phyloP scores from a whole-genome alignment of 1,284 basidiomycete genomes.

The Tremellales sp. region DNA sequence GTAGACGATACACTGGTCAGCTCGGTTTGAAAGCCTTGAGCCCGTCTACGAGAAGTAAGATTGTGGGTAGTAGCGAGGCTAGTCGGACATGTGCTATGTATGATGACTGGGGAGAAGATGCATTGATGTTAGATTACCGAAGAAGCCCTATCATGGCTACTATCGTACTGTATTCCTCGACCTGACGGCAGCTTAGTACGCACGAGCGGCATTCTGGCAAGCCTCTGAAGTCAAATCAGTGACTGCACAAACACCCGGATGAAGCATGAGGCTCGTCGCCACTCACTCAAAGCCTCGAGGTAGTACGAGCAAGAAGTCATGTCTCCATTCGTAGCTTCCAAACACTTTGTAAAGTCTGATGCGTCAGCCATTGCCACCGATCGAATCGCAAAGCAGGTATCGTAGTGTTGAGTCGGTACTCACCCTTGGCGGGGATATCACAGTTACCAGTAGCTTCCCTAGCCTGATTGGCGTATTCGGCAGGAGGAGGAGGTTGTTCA shows the following conservation, averaged over 20 bases:
- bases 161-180: too few relatives aligned
- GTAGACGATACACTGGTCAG: too few relatives aligned
- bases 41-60: too few relatives aligned
- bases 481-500: slow-evolving; percentile 38
- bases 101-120: too few relatives aligned
- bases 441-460: slow-evolving; percentile 45
- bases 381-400: not conserved
- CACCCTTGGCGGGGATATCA: slow-evolving; percentile 55
- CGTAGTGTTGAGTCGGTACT: slow-evolving; percentile 14
- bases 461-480: slow-evolving; percentile 40
- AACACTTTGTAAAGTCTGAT: slow-evolving; percentile 53
- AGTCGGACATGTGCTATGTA: too few relatives aligned
- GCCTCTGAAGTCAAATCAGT: slow-evolving; percentile 45
- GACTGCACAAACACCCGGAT: not conserved
- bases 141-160: too few relatives aligned
- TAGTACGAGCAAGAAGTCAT: slow-evolving; percentile 56
- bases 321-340: slow-evolving; percentile 54
- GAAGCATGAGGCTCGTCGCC: too few relatives aligned
- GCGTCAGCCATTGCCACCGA: slow-evolving; percentile 6
- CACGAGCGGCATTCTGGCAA: slow-evolving; percentile 50
- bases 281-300: slow-evolving; percentile 51
- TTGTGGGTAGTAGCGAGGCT: too few relatives aligned
- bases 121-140: too few relatives aligned
- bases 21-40: too few relatives aligned
- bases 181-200: slow-evolving; percentile 12